Conservation (phyloP, 2,329 filamentous ascomycete genomes). For the Coniochaeta sp. region DNA sequence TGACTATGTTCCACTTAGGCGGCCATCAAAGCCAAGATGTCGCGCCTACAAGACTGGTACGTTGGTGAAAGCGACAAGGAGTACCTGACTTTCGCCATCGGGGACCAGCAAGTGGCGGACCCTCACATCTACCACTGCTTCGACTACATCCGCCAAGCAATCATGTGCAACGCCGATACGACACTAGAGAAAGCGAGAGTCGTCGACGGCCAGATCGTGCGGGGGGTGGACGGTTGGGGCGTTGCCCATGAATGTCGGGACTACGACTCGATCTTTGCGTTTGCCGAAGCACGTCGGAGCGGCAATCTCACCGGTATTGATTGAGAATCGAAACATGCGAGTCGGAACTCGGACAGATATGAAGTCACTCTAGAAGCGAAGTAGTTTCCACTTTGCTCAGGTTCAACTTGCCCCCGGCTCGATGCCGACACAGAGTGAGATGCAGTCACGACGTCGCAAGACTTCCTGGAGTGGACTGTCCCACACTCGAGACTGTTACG, state of each 20-base stretch:
- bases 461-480: too few species aligned
- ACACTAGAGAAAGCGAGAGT: constrained; percentile 9
- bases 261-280: constrained; percentile 7
- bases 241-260: constrained; percentile 12
- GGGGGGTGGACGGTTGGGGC: constrained; percentile 13
- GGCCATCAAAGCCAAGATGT: constrained; percentile 12
- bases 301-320: constrained; percentile 10
- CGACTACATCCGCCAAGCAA: constrained; percentile 12
- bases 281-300: constrained; percentile 8
- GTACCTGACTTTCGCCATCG: constrained; percentile 10
- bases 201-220: constrained; percentile 5
- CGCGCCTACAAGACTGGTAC: constrained; percentile 10
- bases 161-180: constrained; percentile 13
- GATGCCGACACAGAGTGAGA: too few species aligned
- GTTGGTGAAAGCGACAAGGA: constrained; percentile 10
- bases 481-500: too few species aligned
- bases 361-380: too few species aligned
- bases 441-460: too few species aligned
- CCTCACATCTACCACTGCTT: constrained; percentile 14
- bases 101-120: constrained; percentile 8
- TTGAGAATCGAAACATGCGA: neutral
- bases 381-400: too few species aligned
- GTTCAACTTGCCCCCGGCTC: too few species aligned
- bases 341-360: too few species aligned
- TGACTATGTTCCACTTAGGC: constrained; percentile 3